These are phyloP conservation scores for Aspergillus kassunensis DNA, from an alignment of 495 filamentous ascomycete species.

Conservation along the genomic window DNA sequence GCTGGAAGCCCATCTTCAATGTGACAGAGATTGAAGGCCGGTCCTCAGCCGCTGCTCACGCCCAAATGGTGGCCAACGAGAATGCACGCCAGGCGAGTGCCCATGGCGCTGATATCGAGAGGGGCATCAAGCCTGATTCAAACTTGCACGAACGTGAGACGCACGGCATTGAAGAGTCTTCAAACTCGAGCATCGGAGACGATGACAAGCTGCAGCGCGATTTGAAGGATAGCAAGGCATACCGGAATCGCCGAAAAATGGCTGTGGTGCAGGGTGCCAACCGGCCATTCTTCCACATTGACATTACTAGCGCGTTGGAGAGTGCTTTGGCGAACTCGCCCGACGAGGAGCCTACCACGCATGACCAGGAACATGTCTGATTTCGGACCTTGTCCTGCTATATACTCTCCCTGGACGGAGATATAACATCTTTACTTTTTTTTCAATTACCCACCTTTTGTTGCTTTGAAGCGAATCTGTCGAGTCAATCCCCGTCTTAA, in stretches of 20 bases:
- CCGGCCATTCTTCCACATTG: slow-evolving; percentile 90
- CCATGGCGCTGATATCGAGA: slow-evolving; percentile 39
- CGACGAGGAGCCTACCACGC: slow-evolving; percentile 18
- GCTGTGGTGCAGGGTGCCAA: slow-evolving; percentile 81
- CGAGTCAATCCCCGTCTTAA: not conserved
- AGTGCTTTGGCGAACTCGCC: slow-evolving; percentile 74
- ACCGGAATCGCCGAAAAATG: slow-evolving; percentile 40
- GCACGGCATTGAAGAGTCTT: slow-evolving; percentile 28
- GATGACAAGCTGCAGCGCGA: slow-evolving; percentile 42
- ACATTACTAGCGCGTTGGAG: slow-evolving; percentile 86
- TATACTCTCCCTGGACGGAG: slow-evolving; percentile 6
- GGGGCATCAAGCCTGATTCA: slow-evolving; percentile 25
- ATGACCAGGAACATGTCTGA: not conserved
- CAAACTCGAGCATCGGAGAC: slow-evolving; percentile 26
- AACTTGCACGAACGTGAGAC: slow-evolving; percentile 31
- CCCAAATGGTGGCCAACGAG: slow-evolving; percentile 55
- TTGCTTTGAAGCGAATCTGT: not conserved
- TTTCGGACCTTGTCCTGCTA: not conserved
- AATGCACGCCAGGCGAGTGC: slow-evolving; percentile 27
- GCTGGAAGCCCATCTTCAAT: slow-evolving; percentile 96
- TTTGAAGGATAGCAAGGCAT: slow-evolving; percentile 43
- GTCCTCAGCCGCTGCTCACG: slow-evolving; percentile 62
- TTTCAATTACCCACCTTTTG: not conserved
- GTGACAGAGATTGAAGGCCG: slow-evolving; percentile 82
- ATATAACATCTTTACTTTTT: not conserved